Evolutionary conservation across 2,329 filamentous ascomycete genomes (phyloP).

Genomic region (Beauveria asiatica): DNA sequence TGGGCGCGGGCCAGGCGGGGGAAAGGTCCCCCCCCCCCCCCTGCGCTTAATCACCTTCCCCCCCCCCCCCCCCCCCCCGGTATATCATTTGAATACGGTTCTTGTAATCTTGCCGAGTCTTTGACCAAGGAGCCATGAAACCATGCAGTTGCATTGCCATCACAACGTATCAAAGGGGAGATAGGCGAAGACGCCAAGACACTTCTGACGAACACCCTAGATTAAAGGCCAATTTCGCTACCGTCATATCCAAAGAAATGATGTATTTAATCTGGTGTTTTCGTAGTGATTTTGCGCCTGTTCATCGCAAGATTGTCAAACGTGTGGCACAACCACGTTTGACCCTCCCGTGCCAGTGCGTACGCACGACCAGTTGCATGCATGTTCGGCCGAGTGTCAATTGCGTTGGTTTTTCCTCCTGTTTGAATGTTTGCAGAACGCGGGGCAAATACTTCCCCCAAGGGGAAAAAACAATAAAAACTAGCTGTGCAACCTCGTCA

Average conservation of each 20-base stretch:
- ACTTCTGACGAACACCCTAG: too few species aligned
- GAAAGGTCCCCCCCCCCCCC: too few species aligned
- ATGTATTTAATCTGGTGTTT: neutral
- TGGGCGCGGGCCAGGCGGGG: too few species aligned
- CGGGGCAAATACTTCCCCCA: neutral
- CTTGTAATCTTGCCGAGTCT: neutral
- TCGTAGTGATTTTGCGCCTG: neutral
- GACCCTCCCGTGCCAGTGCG: neutral
- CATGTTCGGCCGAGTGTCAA: neutral
- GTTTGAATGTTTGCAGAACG: neutral
- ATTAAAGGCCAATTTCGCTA: too few species aligned
- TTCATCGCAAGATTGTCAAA: neutral
- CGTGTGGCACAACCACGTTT: neutral
- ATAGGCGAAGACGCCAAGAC: neutral
- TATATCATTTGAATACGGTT: neutral
- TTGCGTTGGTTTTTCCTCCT: neutral
- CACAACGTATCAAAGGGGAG: neutral
- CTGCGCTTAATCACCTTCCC: too few species aligned
- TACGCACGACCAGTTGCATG: neutral
- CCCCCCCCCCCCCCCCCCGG: too few species aligned
- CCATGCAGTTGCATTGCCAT: neutral
- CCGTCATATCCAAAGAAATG: neutral
- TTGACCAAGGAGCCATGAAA: neutral
- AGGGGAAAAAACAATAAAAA: too few species aligned
- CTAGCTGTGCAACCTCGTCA: neutral